These are phyloP conservation scores for Tuber brumale DNA, from an alignment of 495 filamentous ascomycete genomes.

Conservation along the genomic window DNA sequence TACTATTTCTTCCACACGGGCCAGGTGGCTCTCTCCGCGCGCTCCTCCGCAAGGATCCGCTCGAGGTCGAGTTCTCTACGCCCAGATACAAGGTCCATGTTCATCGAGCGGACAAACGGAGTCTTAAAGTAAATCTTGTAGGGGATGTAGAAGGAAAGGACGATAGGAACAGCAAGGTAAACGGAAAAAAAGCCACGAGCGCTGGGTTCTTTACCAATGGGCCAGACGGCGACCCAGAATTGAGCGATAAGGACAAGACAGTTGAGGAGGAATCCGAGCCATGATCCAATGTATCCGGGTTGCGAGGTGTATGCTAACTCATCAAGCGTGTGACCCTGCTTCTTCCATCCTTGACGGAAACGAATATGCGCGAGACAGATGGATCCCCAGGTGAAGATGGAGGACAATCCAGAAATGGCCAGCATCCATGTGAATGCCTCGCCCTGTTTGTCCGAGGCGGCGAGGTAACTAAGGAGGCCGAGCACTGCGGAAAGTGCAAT, in stretches of 20 bases:
- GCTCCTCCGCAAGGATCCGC: conserved; percentile 68
- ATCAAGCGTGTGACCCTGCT: conserved; percentile 61
- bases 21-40: conserved; percentile 63
- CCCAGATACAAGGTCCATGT: conserved; percentile 88
- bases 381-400: conserved; percentile 88
- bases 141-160: conserved; percentile 63
- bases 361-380: conserved; percentile 87
- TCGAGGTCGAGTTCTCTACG: conserved; percentile 75
- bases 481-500: conserved; percentile 62
- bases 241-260: conserved; percentile 76
- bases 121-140: conserved; percentile 79
- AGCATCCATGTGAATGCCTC: conserved; percentile 81
- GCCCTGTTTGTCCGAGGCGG: conserved; percentile 57
- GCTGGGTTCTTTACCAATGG: conserved; percentile 52
- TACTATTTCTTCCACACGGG: conserved; percentile 80
- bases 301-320: conserved; percentile 78
- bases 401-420: conserved; percentile 77
- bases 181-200: conserved; percentile 61
- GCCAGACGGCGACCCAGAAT: conserved; percentile 87
- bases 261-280: conserved; percentile 75
- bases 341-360: conserved; percentile 72
- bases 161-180: conserved; percentile 79
- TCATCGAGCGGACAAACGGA: conserved; percentile 53
- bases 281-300: conserved; percentile 73
- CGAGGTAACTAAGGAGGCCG: conserved; percentile 73